Evolutionary conservation across 225 moss, liverwort and hornwort species (phyloP).

Genomic region (Polytrichum commune): DNA sequence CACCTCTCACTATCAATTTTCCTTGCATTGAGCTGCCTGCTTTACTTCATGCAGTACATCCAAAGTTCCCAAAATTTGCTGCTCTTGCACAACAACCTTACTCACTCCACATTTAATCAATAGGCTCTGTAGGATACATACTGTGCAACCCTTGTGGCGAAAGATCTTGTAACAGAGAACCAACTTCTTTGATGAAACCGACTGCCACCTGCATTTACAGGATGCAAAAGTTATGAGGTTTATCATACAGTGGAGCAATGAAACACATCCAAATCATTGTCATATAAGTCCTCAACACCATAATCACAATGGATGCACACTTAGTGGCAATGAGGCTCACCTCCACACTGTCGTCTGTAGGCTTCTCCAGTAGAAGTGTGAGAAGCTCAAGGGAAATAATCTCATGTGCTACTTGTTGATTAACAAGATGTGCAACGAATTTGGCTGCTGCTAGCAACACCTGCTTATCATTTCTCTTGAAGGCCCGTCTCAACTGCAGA

Average conservation of each 20-base stretch:
- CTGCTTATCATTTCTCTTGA: constrained; percentile 86
- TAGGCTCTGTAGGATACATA: neutral
- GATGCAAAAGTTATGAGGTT: too few relatives aligned
- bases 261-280: neutral
- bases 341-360: constrained; percentile 94
- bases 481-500: constrained; percentile 72
- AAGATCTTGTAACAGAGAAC: constrained; percentile 73
- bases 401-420: constrained; percentile 87
- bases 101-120: neutral
- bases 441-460: constrained; percentile 91
- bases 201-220: constrained; percentile 54
- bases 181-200: constrained; percentile 90
- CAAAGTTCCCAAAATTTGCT: neutral
- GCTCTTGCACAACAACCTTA: neutral
- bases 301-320: too few relatives aligned
- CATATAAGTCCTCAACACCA: neutral
- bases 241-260: neutral
- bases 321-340: constrained; percentile 7
- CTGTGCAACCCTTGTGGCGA: constrained; percentile 81
- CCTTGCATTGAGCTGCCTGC: neutral
- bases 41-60: too few relatives aligned
- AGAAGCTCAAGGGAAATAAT: constrained; percentile 80
- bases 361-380: constrained; percentile 74
- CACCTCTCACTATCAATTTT: neutral
- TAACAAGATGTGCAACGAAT: constrained; percentile 85